Evolutionary conservation across 768 basidiomycete genomes (phyloP), one percentile per base, ranked within the genome.

Genomic region (Lactifluus volemus): DNA sequence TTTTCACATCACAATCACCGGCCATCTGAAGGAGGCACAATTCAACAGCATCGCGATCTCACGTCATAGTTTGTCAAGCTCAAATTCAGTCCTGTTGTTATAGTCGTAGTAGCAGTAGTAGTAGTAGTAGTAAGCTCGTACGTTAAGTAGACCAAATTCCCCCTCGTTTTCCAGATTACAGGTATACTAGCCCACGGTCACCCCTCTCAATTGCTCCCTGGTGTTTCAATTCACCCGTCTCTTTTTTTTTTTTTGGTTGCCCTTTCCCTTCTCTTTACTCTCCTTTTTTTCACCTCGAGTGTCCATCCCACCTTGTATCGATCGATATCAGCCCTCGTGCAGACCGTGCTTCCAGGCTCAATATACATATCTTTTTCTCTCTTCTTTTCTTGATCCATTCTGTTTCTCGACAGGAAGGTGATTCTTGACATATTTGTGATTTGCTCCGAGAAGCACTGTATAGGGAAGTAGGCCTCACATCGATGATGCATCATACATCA

Each of bases 21-120:
- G 79, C 81, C 81, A 79, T 85, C 84, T 85, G 79, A 85, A 85
- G 84, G 84, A 85, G 84, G 83, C 81, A 82, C 75, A 76, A 75
- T 72, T 74, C 59, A 63, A 61, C 56, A 51, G 50, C 65, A 64
- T 65, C 59, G 59, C 59, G 63, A 66, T 66, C 59, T 64, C 63
- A 54, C 59, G 63, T 66, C 55, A 64, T 60, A 60, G 65, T 65
- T 51, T 44, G 34, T 52, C 60, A 55, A 61, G 49, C 42, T 61
- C 51, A 57, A 55, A 56, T 49, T 61, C 49, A 41, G 47, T 60
- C 25, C 17, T 57, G 49, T 57, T 53, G 61, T 58, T 58, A 58
- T 53, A 58, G 61, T 34, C 41, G 55, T 25, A 25, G 25, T 25
- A 25, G 25, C 25, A 25, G 25, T 25, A 25, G 25, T 2, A 25